Evolutionary conservation across 139 green algal species (phyloP).

Genomic region (Chlamydomonas incerta): DNA sequence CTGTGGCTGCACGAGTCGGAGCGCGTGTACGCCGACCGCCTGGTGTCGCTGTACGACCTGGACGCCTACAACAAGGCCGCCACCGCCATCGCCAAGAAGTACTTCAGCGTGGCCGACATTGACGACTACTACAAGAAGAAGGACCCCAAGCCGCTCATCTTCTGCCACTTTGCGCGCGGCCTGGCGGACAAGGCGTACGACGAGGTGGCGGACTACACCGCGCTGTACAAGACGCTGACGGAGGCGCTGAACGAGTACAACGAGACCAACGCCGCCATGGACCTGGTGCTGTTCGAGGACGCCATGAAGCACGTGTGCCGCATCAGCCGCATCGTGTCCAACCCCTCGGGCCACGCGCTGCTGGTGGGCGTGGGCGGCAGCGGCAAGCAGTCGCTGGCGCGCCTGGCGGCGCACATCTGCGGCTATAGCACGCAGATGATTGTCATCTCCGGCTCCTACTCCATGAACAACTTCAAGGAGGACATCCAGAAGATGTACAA

Average conservation of each 20-base stretch:
- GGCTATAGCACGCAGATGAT: slow-evolving; percentile 82
- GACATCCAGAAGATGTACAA: slow-evolving; percentile 94
- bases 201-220: slow-evolving; percentile 73
- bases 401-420: slow-evolving; percentile 86
- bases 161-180: slow-evolving; percentile 88
- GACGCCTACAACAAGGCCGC: slow-evolving; percentile 84
- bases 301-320: slow-evolving; percentile 92
- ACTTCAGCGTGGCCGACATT: slow-evolving; percentile 83
- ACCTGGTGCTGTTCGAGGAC: slow-evolving; percentile 94
- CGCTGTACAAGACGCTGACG: slow-evolving; percentile 82
- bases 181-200: slow-evolving; percentile 82
- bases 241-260: slow-evolving; percentile 91
- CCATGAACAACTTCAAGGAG: slow-evolving; percentile 87
- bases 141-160: slow-evolving; percentile 90
- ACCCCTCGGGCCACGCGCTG: slow-evolving; percentile 87
- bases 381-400: slow-evolving; percentile 88
- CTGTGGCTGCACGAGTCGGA: slow-evolving; percentile 94
- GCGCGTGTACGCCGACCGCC: slow-evolving; percentile 86
- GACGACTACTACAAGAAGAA: slow-evolving; percentile 92
- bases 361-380: slow-evolving; percentile 89
- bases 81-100: slow-evolving; percentile 83
- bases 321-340: slow-evolving; percentile 88
- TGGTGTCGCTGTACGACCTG: slow-evolving; percentile 79
- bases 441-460: slow-evolving; percentile 88
- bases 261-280: slow-evolving; percentile 92